Evolutionary conservation across 257 asterid species (phyloP).

Genomic region (Nicotiana sylvestris): DNA sequence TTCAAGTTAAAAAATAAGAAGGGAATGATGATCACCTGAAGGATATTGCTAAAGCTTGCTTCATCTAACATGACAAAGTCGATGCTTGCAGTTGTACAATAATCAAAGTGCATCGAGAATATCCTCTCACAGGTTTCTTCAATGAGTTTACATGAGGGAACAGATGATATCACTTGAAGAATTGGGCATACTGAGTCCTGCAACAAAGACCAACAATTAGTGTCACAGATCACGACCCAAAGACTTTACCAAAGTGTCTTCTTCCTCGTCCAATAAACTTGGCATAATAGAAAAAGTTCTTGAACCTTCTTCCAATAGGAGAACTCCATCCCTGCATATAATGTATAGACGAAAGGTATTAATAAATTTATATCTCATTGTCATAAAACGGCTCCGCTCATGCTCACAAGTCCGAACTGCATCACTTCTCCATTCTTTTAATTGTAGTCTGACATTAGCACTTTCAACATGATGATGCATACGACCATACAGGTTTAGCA

Average conservation of each 20-base stretch:
- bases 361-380: slow-evolving; percentile 41
- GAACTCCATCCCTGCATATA: slow-evolving; percentile 97
- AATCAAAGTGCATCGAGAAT: slow-evolving; percentile 87
- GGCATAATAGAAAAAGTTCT: slow-evolving; percentile 81
- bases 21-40: slow-evolving; percentile 55
- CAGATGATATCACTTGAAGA: slow-evolving; percentile 78
- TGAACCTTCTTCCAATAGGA: slow-evolving; percentile 68
- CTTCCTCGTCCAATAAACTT: slow-evolving; percentile 86
- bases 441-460: slow-evolving; percentile 32
- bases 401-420: slow-evolving; percentile 47
- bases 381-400: slow-evolving; percentile 37
- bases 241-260: slow-evolving; percentile 64
- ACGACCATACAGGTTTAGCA: slow-evolving; percentile 4
- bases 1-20: neutral
- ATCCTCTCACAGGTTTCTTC: slow-evolving; percentile 91
- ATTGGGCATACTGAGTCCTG: slow-evolving; percentile 94
- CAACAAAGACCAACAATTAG: slow-evolving; percentile 66
- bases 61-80: slow-evolving; percentile 88
- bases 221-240: slow-evolving; percentile 31
- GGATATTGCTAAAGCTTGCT: slow-evolving; percentile 63
- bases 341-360: slow-evolving; percentile 65
- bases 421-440: slow-evolving; percentile 55
- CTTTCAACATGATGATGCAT: slow-evolving; percentile 16
- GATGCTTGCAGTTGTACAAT: slow-evolving; percentile 79
- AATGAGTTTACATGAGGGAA: slow-evolving; percentile 84